Conservation (phyloP, 2,329 filamentous ascomycete genomes). For the Chrysoporthe puriensis region DNA sequence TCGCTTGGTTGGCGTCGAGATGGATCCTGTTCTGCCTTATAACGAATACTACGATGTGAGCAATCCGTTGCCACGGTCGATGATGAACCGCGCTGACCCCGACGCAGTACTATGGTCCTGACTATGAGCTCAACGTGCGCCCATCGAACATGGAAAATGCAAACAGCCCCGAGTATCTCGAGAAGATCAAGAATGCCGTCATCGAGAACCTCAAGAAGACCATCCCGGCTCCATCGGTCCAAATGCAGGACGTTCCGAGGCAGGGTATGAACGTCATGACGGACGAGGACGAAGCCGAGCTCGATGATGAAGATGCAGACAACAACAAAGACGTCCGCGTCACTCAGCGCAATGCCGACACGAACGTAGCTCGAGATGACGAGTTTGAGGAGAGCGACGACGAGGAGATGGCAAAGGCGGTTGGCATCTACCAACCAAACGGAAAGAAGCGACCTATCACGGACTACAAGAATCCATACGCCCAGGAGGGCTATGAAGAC, state of each 20-base stretch:
- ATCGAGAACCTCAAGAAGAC: conserved; percentile 88
- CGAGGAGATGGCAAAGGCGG: conserved; percentile 74
- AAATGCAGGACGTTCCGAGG: conserved; percentile 78
- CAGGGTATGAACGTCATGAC: conserved; percentile 62
- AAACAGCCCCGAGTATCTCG: conserved; percentile 80
- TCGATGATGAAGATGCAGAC: conserved; percentile 78
- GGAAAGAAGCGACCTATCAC: conserved; percentile 55
- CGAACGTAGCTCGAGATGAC: conserved; percentile 73
- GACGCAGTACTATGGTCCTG: conserved; percentile 82
- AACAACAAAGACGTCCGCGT: conserved; percentile 82
- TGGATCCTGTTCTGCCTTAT: conserved; percentile 84
- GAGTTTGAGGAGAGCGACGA: conserved; percentile 90
- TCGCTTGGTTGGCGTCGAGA: conserved; percentile 79
- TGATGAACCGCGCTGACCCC: conserved; percentile 25
- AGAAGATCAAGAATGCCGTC: conserved; percentile 79
- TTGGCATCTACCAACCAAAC: conserved; percentile 66
- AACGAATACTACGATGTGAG: conserved; percentile 89
- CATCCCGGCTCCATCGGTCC: conserved; percentile 83
- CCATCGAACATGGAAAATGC: conserved; percentile 90
- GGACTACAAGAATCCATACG: conserved; percentile 53
- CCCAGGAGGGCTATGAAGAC: conserved; percentile 44
- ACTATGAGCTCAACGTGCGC: conserved; percentile 88
- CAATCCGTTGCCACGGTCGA: conserved; percentile 4
- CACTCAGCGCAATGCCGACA: conserved; percentile 82
- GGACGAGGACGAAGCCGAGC: conserved; percentile 68